phyloP scores from a whole-genome alignment of 2,329 filamentous ascomycete species.

The Xylariaceae sp. region DNA sequence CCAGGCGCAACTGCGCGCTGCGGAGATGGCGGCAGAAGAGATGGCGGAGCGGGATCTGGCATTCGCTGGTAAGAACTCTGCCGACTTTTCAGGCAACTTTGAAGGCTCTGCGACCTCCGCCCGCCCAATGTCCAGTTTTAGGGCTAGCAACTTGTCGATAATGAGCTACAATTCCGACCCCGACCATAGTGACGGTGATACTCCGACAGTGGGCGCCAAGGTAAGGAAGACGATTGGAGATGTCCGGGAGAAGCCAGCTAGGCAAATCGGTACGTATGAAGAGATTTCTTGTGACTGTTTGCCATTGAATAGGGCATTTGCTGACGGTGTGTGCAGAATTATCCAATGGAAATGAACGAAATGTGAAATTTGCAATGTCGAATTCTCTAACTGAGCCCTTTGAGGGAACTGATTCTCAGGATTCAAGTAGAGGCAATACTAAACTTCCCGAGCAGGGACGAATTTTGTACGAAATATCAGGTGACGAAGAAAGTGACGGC shows the following conservation, averaged over 20 bases:
- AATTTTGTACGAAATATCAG: slow-evolving; percentile 1
- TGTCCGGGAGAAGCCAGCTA: slow-evolving; percentile 1
- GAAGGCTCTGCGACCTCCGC: slow-evolving; percentile 20
- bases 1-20: slow-evolving; percentile 3
- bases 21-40: slow-evolving; percentile 21
- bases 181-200: slow-evolving; percentile 14
- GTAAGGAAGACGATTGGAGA: slow-evolving; percentile 1
- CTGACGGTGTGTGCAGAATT: slow-evolving; percentile 20
- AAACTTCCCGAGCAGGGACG: neutral
- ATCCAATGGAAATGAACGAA: slow-evolving; percentile 17
- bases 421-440: neutral
- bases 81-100: slow-evolving; percentile 17
- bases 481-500: neutral
- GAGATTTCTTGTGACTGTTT: neutral
- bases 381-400: neutral
- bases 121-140: slow-evolving; percentile 17
- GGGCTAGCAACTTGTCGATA: slow-evolving; percentile 28
- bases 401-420: neutral
- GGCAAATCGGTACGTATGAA: slow-evolving; percentile 23
- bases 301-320: neutral
- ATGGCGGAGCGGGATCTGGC: slow-evolving; percentile 26
- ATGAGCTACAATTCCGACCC: slow-evolving; percentile 25
- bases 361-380: slow-evolving; percentile 1
- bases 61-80: slow-evolving; percentile 28
- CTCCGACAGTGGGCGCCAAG: slow-evolving; percentile 18